These are phyloP conservation scores for Penicillium bovifimosum DNA, from an alignment of 495 filamentous ascomycete genomes.

Conservation along the genomic window DNA sequence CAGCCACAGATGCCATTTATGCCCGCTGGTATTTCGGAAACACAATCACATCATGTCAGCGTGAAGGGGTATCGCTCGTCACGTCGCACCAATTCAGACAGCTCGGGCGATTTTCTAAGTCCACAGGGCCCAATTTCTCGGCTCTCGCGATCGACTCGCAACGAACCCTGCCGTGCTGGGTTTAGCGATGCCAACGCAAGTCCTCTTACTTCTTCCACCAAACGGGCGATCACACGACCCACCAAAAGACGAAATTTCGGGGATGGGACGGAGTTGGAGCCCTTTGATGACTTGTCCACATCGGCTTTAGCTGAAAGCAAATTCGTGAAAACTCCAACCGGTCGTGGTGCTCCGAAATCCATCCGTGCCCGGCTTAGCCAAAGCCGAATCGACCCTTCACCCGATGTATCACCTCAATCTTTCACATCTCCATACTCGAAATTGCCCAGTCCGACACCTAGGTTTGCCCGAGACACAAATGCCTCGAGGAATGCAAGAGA, in stretches of 20 bases:
- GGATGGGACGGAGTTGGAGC: conserved; percentile 85
- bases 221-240: conserved; percentile 68
- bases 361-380: conserved; percentile 57
- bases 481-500: conserved; percentile 87
- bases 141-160: conserved; percentile 40
- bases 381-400: conserved; percentile 34
- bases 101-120: conserved; percentile 45
- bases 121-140: conserved; percentile 47
- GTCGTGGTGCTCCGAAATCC: conserved; percentile 61
- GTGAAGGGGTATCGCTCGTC: conserved; percentile 64
- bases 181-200: conserved; percentile 43
- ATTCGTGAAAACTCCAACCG: conserved; percentile 74
- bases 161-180: conserved; percentile 40
- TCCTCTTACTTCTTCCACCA: conserved; percentile 43
- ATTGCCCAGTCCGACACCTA: conserved; percentile 54
- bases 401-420: conserved; percentile 51
- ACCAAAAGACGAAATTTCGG: conserved; percentile 74
- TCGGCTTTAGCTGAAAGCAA: conserved; percentile 74
- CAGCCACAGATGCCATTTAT: conserved; percentile 62
- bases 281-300: conserved; percentile 92
- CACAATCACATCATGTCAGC: conserved; percentile 73
- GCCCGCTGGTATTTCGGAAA: conserved; percentile 66
- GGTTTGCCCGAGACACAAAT: conserved; percentile 90
- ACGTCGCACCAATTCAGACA: conserved; percentile 69
- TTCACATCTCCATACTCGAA: conserved; percentile 47